Percentiles rank a stretch among this genome's conserved stretches.
phyloP scores from a whole-genome alignment of 225 moss, liverwort and hornwort species.

The Sphagnum contortum region DNA sequence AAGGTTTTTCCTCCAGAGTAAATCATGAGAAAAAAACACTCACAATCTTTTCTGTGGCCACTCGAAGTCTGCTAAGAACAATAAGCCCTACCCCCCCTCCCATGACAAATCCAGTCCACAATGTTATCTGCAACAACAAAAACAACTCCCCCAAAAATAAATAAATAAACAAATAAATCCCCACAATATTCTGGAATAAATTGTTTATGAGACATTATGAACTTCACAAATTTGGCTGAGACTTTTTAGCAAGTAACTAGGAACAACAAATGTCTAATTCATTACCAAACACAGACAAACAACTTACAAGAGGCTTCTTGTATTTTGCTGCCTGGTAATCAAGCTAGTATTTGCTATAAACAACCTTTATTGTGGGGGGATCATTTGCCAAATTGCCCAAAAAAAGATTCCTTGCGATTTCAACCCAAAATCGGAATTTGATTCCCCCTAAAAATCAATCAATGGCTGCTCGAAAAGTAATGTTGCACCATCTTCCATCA shows the following conservation, averaged over 20 bases:
- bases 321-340: constrained; percentile 88
- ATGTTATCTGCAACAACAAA: constrained; percentile 40
- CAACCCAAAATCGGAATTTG: too few relatives aligned
- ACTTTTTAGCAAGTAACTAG: too few relatives aligned
- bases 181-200: too few relatives aligned
- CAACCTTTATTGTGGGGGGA: constrained; percentile 68
- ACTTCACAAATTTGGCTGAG: too few relatives aligned
- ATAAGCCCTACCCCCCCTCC: constrained; percentile 85
- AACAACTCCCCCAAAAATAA: neutral
- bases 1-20: too few relatives aligned
- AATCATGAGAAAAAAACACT: constrained; percentile 1
- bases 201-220: too few relatives aligned
- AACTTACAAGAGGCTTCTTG: constrained; percentile 73
- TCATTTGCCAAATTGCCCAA: constrained; percentile 43
- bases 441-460: too few relatives aligned
- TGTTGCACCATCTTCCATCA: too few relatives aligned
- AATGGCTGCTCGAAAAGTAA: too few relatives aligned
- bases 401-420: too few relatives aligned
- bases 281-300: too few relatives aligned
- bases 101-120: constrained; percentile 82
- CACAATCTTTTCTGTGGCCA: constrained; percentile 94
- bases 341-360: constrained; percentile 89
- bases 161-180: neutral
- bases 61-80: constrained; percentile 49
- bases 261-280: too few relatives aligned